Base-by-base conservation (phyloP, 352 stramenopile genomes). In the Elongisporangium senticosum region DNA sequence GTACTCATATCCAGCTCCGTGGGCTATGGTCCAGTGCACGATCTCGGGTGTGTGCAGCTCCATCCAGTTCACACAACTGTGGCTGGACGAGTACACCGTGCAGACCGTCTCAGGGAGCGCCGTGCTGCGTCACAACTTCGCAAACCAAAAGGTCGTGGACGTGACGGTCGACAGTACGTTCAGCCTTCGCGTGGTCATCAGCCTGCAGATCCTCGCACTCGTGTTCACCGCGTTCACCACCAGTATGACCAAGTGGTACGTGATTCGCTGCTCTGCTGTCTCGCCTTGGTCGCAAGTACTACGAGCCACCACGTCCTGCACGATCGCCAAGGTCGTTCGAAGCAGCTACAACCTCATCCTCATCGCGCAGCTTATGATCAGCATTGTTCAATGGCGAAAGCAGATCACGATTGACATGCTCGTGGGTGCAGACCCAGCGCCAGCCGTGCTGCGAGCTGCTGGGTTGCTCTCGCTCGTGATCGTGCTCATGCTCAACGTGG, bases 341-440 rank as follows among this genome's bases (percentile, higher is more conserved):
- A 74, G 66, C 53, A 74, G 63, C 52, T 77, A 77, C 61, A 77
- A 77, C 63, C 59, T 72, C 47, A 60, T 74, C 8, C 55, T 77
- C 37, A 64, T 66, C 8, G 69, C 65, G 14, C 69, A 77, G 47
- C 66, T 77, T 58, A 51, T 66, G 6, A 24, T 77, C 49, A 53
- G 60, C n/a, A 66, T 77, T 17, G 49, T 77, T 28, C 58, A 67
- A 23, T 74, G 66, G 69, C 63, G 66, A 19, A 67, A 65, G 7
- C 66, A 77, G 39, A 37, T 77, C 15, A 72, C 66, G 3, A 74
- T 77, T 47, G 69, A 77, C 55, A 61, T 77, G 49, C 21, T 77
- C 33, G 69, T 77, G 10, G 69, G 69, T 8, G 69, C 66, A 0
- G 69, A 74, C 23, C 58, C 63, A 6, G 56, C 62, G 10, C 58